Conservation (phyloP, 2,329 filamentous ascomycete genomes). For the Falciphora oryzae region DNA sequence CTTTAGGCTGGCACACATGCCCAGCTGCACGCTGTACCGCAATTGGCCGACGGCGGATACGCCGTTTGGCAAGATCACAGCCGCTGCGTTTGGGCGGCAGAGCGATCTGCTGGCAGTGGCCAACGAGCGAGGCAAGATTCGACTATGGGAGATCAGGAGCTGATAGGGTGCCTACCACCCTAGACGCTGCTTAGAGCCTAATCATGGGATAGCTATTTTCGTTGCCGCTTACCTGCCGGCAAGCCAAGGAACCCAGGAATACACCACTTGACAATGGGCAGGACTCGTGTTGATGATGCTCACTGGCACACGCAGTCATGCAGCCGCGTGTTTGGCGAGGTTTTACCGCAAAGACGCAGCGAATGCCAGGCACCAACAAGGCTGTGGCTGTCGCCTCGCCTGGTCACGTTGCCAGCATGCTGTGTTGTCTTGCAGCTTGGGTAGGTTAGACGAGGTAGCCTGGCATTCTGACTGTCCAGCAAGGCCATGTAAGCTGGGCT, state of each 20-base stretch:
- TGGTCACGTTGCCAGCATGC: neutral
- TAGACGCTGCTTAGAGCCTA: neutral
- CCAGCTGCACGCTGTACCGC: slow-evolving; percentile 86
- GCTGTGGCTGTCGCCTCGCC: neutral
- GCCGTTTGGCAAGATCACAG: slow-evolving; percentile 75
- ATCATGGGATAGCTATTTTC: neutral
- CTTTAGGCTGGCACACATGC: slow-evolving; percentile 79
- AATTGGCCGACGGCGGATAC: slow-evolving; percentile 96
- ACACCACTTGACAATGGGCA: neutral
- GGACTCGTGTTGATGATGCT: neutral
- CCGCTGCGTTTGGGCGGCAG: slow-evolving; percentile 60
- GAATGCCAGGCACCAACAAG: neutral
- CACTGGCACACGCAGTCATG: neutral
- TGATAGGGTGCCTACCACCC: slow-evolving; percentile 28
- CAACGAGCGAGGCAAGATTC: slow-evolving; percentile 83
- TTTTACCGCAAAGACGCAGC: neutral
- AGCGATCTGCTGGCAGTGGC: slow-evolving; percentile 74
- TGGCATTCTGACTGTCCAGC: neutral
- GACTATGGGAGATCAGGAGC: slow-evolving; percentile 80
- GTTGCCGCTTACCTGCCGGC: neutral
- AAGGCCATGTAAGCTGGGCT: neutral
- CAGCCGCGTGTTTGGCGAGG: neutral
- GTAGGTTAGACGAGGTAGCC: too few species aligned
- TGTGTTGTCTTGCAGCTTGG: slow-evolving; percentile 1
- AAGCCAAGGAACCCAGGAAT: neutral